phyloP scores from a whole-genome alignment of 2,329 filamentous ascomycete species.

The Scolecobasidium constrictum region DNA sequence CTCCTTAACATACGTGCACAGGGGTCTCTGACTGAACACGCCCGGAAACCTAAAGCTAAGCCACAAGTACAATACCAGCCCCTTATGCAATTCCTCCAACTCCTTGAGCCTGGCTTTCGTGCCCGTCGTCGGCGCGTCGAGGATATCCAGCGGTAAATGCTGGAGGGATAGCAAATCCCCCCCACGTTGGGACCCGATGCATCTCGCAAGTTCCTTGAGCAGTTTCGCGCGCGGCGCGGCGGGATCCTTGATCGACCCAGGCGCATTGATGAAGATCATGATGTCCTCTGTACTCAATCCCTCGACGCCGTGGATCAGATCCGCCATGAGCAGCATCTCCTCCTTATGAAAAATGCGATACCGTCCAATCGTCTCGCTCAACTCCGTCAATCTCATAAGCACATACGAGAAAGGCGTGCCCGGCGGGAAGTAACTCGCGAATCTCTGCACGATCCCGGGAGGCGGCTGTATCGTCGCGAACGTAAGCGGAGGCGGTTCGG shows the following conservation, averaged over 20 bases:
- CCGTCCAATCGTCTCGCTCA: slow-evolving; percentile 47
- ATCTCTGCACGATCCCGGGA: slow-evolving; percentile 57
- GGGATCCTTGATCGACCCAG: slow-evolving; percentile 46
- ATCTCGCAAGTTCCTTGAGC: slow-evolving; percentile 53
- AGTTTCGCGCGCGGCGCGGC: slow-evolving; percentile 32
- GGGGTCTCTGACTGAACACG: slow-evolving; percentile 61
- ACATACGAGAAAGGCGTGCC: slow-evolving; percentile 77
- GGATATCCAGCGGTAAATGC: slow-evolving; percentile 58
- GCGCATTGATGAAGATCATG: slow-evolving; percentile 63
- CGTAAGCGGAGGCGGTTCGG: slow-evolving; percentile 53
- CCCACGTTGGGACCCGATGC: slow-evolving; percentile 55
- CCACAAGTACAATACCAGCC: slow-evolving; percentile 82
- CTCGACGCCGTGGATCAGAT: slow-evolving; percentile 60
- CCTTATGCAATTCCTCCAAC: slow-evolving; percentile 71
- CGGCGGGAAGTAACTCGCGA: slow-evolving; percentile 71
- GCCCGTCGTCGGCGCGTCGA: slow-evolving; percentile 46
- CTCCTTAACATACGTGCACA: slow-evolving; percentile 70
- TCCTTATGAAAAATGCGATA: not conserved
- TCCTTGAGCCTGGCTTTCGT: slow-evolving; percentile 49
- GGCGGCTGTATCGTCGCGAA: slow-evolving; percentile 69
- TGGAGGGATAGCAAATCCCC: slow-evolving; percentile 63
- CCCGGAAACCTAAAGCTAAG: slow-evolving; percentile 80
- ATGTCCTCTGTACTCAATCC: slow-evolving; percentile 62
- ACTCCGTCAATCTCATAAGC: slow-evolving; percentile 60
- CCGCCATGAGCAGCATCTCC: slow-evolving; percentile 40